Conservation (phyloP, 2,329 filamentous ascomycete species). For the Spiromastix sp. region DNA sequence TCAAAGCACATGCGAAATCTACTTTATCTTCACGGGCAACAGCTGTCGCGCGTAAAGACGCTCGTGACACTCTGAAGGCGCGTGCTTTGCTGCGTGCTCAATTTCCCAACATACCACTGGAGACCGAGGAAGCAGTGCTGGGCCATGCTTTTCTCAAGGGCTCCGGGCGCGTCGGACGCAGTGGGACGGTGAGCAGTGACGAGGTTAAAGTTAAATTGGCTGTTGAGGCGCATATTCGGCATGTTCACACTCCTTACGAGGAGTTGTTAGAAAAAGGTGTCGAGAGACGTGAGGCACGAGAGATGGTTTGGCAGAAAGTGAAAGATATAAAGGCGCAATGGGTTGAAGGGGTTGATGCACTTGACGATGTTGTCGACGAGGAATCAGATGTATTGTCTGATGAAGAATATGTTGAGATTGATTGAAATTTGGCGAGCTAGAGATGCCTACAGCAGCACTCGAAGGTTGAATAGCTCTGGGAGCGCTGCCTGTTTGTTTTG, state of each 20-base stretch:
- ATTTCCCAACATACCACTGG: slow-evolving; percentile 30
- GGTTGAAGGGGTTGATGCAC: slow-evolving; percentile 14
- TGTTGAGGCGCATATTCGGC: slow-evolving; percentile 35
- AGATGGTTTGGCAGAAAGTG: slow-evolving; percentile 21
- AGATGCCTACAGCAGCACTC: neutral
- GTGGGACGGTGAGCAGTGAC: slow-evolving; percentile 20
- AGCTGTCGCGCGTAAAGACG: slow-evolving; percentile 28
- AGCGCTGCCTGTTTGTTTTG: no score
- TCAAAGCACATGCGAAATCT: slow-evolving; percentile 27
- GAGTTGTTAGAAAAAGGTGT: slow-evolving; percentile 19
- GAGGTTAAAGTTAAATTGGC: slow-evolving; percentile 27
- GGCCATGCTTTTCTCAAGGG: slow-evolving; percentile 31
- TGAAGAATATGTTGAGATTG: no score
- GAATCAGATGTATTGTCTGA: neutral
- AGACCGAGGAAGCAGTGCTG: slow-evolving; percentile 23
- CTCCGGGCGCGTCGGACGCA: slow-evolving; percentile 31
- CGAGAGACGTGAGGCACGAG: slow-evolving; percentile 20
- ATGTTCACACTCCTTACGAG: slow-evolving; percentile 33
- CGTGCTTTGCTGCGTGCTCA: slow-evolving; percentile 18
- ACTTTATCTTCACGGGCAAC: slow-evolving; percentile 32
- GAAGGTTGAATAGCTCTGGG: neutral
- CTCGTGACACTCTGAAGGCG: slow-evolving; percentile 18
- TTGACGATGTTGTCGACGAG: no score
- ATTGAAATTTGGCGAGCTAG: no score
- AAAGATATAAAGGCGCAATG: slow-evolving; percentile 21